Evolutionary conservation across 1,139 yeast genomes (phyloP), one percentile per base, ranked within the genome.

Genomic region (Zygosaccharomyces pseudobailii): DNA sequence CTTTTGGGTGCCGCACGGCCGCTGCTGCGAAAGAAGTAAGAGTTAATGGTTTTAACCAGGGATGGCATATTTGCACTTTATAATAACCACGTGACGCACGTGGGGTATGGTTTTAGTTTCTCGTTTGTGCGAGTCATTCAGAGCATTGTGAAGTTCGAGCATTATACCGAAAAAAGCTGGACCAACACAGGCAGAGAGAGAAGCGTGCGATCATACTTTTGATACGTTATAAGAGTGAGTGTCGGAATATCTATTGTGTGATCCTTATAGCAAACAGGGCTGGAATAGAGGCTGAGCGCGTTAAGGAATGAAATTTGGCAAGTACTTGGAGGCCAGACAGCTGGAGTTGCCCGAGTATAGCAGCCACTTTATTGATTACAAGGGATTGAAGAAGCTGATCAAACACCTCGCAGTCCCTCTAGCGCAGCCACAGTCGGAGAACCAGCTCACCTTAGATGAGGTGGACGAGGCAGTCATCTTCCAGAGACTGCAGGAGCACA

Each of bases 281-380:
- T 13, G 17, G 17, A 13, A 13, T 2, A 13, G 33, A 30, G 10
- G 6, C 19, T 19, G 19, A 30, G 33, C 5, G 33, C 13, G 5
- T 30, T 30, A n/a, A 30, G 34, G 6, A 13, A 65, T 65, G 98
- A 92, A 92, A 75, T 92, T 88, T 68, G 98, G 97, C 48, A 92
- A 92, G 69, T 87, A 89, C 65, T 76, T 92, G 66, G 97, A 95
- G 55, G 86, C 95, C 39, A 80, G 97, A 67, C 96, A 88, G 71
- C 75, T 92, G 57, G 97, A 92, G 67, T 74, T 92, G 49, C 97
- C 97, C 7, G 97, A 92, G 66, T 92, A 92, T 67, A 82, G 95
- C 40, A 90, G 92, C 42, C 86, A 87, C 65, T 92, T 92, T 71
- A 90, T 92, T 65, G 90, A 92, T 70, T 92, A 92, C 69, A 92